Conservation (phyloP, 2,329 filamentous ascomycete species). For the Aspergillus nomiae region DNA sequence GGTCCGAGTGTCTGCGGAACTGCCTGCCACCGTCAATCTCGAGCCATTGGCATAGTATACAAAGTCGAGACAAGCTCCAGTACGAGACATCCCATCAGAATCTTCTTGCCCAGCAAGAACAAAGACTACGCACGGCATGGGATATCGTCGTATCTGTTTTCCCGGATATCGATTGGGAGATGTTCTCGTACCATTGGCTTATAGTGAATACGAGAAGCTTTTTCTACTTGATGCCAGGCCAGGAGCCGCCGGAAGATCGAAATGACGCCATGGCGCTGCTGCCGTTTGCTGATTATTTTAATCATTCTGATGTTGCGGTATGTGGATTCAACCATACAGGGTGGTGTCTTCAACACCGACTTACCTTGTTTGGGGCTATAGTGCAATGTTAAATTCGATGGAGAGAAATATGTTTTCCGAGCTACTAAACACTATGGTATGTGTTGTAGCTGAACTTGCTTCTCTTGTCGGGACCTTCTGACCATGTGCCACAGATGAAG, state of each 20-base stretch:
- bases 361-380: background rate
- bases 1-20: constrained; percentile 47
- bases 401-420: constrained; percentile 36
- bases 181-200: constrained; percentile 61
- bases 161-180: constrained; percentile 43
- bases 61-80: constrained; percentile 25
- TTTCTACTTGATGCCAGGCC: constrained; percentile 54
- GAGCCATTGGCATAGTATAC: constrained; percentile 36
- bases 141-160: constrained; percentile 44
- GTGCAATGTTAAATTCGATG: constrained; percentile 44
- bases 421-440: constrained; percentile 38
- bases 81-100: constrained; percentile 39
- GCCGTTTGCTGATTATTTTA: constrained; percentile 52
- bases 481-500: constrained; percentile 28
- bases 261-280: constrained; percentile 51
- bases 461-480: background rate
- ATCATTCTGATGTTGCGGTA: constrained; percentile 47
- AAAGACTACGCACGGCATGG: constrained; percentile 57
- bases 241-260: constrained; percentile 37
- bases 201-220: constrained; percentile 64
- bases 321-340: constrained; percentile 6
- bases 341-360: background rate
- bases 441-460: background rate
- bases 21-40: constrained; percentile 42
- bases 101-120: constrained; percentile 53